Percentiles rank a stretch among this genome's conserved stretches.
These are phyloP conservation scores for Alternaria alternata DNA, from an alignment of 2,329 filamentous ascomycete genomes.

Conservation along the genomic window DNA sequence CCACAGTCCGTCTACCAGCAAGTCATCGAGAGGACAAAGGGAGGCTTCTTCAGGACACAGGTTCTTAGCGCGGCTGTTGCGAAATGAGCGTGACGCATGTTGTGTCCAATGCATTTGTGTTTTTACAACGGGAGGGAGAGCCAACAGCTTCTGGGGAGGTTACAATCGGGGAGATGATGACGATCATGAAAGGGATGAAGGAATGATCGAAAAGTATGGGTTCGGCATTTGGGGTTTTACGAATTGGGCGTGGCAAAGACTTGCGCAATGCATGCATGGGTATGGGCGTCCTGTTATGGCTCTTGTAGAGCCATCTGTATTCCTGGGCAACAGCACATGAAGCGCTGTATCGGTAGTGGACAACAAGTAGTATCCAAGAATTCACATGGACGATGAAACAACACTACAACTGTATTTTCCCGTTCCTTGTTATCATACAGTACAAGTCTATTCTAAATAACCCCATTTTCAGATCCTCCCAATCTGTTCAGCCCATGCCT, in stretches of 20 bases:
- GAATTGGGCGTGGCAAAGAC: conserved; percentile 7
- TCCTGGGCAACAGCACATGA: conserved; percentile 1
- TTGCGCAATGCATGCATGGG: conserved; percentile 9
- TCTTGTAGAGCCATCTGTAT: neutral
- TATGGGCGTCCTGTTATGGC: conserved; percentile 6
- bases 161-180: neutral
- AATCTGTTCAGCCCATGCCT: too few species aligned
- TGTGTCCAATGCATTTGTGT: neutral
- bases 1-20: conserved; percentile 99
- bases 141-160: conserved; percentile 22
- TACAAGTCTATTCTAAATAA: neutral
- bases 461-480: neutral
- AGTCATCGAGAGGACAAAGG: conserved; percentile 99
- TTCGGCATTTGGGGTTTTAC: conserved; percentile 8
- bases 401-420: neutral
- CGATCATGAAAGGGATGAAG: conserved; percentile 8
- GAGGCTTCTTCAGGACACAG: conserved; percentile 97
- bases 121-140: neutral
- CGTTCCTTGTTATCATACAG: neutral
- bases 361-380: conserved; percentile 2
- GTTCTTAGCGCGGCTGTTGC: conserved; percentile 74
- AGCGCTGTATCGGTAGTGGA: neutral
- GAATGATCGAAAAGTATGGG: conserved; percentile 8
- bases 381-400: neutral
- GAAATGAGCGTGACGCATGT: conserved; percentile 46